Percentiles rank a stretch among this genome's conserved stretches.
phyloP scores from a whole-genome alignment of 768 basidiomycete genomes.

The Pleurotus citrinopileatus region DNA sequence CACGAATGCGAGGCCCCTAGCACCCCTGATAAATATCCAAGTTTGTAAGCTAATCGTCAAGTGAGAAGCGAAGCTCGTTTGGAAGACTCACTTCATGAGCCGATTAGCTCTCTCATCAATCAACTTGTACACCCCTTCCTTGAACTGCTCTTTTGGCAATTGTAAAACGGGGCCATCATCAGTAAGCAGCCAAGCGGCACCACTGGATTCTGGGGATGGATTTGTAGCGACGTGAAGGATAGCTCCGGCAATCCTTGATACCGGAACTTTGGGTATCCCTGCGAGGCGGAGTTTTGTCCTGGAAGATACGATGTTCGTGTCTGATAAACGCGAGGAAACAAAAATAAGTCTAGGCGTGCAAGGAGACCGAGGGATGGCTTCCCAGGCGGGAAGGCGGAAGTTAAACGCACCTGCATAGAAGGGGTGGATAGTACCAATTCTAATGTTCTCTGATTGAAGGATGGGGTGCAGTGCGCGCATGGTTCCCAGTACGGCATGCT shows the following conservation, averaged over 20 bases:
- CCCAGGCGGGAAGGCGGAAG: background rate
- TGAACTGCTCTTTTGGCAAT: constrained; percentile 44
- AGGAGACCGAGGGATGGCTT: background rate
- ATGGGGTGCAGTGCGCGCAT: constrained; percentile 44
- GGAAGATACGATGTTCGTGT: constrained; percentile 44
- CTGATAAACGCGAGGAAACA: constrained; percentile 20
- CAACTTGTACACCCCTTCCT: constrained; percentile 50
- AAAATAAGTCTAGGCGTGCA: background rate
- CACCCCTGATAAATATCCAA: background rate
- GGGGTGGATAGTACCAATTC: constrained; percentile 47
- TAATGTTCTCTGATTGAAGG: constrained; percentile 33
- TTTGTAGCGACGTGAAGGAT: constrained; percentile 52
- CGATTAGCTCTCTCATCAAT: constrained; percentile 41
- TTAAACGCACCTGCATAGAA: constrained; percentile 45
- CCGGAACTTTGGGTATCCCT: constrained; percentile 47
- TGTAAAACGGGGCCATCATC: constrained; percentile 50
- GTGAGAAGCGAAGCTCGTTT: background rate
- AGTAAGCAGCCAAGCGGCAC: constrained; percentile 42
- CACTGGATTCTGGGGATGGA: constrained; percentile 40
- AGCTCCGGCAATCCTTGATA: constrained; percentile 46
- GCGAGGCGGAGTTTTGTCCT: constrained; percentile 38
- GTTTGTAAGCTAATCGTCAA: background rate
- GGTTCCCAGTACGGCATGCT: constrained; percentile 51
- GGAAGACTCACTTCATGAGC: constrained; percentile 24
- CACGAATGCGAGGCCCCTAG: background rate